phyloP scores from a whole-genome alignment of 805 yeast genomes.

The Candida easanensis region DNA sequence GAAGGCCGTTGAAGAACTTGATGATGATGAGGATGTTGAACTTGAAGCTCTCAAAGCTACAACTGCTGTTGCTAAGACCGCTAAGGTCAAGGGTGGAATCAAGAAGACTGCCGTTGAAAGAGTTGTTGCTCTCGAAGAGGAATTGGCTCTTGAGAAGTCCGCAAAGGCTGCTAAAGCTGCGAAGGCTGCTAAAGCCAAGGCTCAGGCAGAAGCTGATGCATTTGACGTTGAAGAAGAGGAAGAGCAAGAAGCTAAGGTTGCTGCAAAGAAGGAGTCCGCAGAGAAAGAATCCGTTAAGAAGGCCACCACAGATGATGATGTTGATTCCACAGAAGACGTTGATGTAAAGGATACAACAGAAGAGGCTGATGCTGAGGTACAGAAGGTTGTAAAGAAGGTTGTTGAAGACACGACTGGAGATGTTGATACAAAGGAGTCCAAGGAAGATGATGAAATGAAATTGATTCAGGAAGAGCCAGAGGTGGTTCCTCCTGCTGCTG shows the following conservation, averaged over 20 bases:
- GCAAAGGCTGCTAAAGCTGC: neutral
- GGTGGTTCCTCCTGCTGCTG: neutral
- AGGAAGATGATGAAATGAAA: neutral
- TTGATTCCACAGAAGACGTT: too few relatives aligned
- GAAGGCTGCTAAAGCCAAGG: neutral
- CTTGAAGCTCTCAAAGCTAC: neutral
- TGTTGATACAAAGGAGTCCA: neutral
- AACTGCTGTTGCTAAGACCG: neutral
- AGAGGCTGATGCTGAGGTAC: too few relatives aligned
- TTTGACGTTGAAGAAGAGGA: neutral
- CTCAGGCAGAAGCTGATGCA: neutral
- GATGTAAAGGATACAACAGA: too few relatives aligned
- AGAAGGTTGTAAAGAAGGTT: too few relatives aligned
- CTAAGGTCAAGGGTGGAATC: too few relatives aligned
- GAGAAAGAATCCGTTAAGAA: too few relatives aligned
- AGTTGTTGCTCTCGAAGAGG: neutral
- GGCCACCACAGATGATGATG: too few relatives aligned
- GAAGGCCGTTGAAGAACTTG: conserved; percentile 17
- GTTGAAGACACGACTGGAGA: too few relatives aligned
- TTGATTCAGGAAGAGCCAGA: neutral
- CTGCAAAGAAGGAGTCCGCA: too few relatives aligned
- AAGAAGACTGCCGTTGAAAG: neutral
- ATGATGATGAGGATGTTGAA: neutral
- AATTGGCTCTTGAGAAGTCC: neutral
- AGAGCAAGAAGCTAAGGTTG: neutral